These are phyloP conservation scores for Leccinum boreale DNA, from an alignment of 768 basidiomycete species.

Conservation along the genomic window DNA sequence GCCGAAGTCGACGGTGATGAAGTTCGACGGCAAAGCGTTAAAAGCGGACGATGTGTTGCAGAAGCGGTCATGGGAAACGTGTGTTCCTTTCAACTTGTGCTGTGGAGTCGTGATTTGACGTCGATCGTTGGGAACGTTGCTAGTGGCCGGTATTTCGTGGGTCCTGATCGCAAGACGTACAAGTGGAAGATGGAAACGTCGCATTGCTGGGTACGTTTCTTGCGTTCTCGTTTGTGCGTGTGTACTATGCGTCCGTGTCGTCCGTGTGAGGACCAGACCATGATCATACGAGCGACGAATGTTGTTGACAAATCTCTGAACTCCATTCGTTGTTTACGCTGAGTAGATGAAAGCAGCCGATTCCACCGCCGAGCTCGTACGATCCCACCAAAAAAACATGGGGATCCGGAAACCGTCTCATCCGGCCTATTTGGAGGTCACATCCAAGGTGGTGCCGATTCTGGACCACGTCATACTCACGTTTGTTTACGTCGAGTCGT, in stretches of 20 bases:
- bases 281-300: background rate
- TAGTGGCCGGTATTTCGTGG: constrained; percentile 33
- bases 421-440: constrained; percentile 23
- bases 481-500: constrained; percentile 19
- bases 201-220: constrained; percentile 25
- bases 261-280: too few relatives aligned
- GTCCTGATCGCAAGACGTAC: constrained; percentile 29
- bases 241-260: background rate
- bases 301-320: background rate
- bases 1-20: constrained; percentile 3
- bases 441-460: constrained; percentile 13
- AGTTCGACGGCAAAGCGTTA: constrained; percentile 14
- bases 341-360: constrained; percentile 18
- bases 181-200: constrained; percentile 30
- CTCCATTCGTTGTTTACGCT: background rate
- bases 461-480: constrained; percentile 28
- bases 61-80: constrained; percentile 17
- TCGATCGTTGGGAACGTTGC: background rate
- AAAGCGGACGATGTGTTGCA: constrained; percentile 10
- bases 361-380: constrained; percentile 16
- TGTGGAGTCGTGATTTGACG: background rate
- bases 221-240: background rate
- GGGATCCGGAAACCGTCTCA: constrained; percentile 19
- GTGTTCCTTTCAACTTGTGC: constrained; percentile 1
- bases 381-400: constrained; percentile 23